A percentile compares a stretch with the other conserved stretches of the same genome.
phyloP scores from a whole-genome alignment of 176 grass and related monocot genomes.

The Luzula sylvatica region DNA sequence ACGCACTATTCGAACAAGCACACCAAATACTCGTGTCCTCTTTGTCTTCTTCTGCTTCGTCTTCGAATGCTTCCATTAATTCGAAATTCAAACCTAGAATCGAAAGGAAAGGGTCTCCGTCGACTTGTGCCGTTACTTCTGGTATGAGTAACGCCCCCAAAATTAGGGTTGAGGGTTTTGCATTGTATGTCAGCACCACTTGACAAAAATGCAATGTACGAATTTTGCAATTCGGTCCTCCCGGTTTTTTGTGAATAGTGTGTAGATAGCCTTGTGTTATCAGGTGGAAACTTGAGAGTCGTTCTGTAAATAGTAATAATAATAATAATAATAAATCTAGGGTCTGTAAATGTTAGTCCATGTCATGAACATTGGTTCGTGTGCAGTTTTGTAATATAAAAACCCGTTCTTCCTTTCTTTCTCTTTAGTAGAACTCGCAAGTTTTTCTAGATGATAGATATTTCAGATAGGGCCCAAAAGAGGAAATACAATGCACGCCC shows the following conservation, averaged over 20 bases:
- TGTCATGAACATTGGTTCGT: too few species aligned
- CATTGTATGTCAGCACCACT: background rate
- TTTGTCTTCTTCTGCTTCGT: background rate
- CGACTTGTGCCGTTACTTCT: conserved; percentile 40
- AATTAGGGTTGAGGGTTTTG: conserved; percentile 77
- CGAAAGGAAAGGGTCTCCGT: conserved; percentile 47
- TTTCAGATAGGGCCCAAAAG: too few species aligned
- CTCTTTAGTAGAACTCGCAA: too few species aligned
- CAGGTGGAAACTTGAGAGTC: too few species aligned
- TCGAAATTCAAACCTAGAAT: conserved; percentile 22
- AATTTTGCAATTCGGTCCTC: conserved; percentile 1
- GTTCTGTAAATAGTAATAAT: too few species aligned
- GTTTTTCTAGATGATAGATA: too few species aligned
- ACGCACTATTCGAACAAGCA: conserved; percentile 48
- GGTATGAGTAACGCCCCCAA: conserved; percentile 39
- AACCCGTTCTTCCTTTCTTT: too few species aligned
- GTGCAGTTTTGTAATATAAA: too few species aligned
- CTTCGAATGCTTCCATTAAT: background rate
- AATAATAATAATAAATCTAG: too few species aligned
- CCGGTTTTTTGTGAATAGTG: conserved; percentile 3
- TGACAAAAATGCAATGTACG: background rate
- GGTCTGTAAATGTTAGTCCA: too few species aligned
- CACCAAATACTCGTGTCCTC: conserved; percentile 31
- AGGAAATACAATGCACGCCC: too few species aligned
- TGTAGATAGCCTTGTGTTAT: background rate